Evolutionary conservation across 345 rosid species (phyloP).

Genomic region (Corchorus capsularis): DNA sequence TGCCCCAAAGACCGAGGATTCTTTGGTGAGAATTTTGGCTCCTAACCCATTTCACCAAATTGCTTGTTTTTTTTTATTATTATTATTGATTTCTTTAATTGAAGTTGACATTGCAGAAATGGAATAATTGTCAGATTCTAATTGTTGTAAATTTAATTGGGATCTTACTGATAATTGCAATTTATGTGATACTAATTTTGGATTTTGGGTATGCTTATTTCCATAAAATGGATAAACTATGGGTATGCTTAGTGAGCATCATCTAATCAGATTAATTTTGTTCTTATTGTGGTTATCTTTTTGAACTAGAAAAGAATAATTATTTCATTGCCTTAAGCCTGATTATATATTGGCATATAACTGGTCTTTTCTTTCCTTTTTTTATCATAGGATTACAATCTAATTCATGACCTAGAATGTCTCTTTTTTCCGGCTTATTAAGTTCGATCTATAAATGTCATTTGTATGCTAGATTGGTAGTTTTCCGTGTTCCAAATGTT

Average conservation of each 20-base stretch:
- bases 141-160: background rate
- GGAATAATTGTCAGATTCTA: background rate
- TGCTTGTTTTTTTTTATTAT: conserved; percentile 1
- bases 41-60: background rate
- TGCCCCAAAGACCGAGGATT: conserved; percentile 8
- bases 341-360: background rate
- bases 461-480: background rate
- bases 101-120: background rate
- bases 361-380: background rate
- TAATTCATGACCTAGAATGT: background rate
- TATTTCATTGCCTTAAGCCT: background rate
- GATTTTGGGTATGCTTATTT: background rate
- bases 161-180: background rate
- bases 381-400: background rate
- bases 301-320: background rate
- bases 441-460: background rate
- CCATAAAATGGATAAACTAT: background rate
- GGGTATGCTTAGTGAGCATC: background rate
- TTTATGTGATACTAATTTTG: background rate
- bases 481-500: background rate
- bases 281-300: background rate
- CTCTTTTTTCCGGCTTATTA: background rate
- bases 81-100: background rate
- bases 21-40: conserved; percentile 9
- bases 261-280: background rate